phyloP scores from a whole-genome alignment of 805 yeast genomes.

The Alloascoidea hylecoeti region DNA sequence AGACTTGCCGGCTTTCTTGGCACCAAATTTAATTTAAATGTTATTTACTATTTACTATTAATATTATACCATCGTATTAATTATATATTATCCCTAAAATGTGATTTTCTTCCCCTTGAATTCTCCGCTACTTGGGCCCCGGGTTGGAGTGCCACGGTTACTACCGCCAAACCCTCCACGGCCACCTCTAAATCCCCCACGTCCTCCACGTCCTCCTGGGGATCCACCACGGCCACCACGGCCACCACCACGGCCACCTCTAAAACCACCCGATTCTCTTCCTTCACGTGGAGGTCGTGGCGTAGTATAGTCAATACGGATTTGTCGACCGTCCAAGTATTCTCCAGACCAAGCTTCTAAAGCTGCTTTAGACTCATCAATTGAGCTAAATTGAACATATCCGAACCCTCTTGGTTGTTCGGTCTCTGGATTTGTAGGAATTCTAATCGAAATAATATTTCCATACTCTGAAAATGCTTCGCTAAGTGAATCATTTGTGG shows the following conservation, averaged over 20 bases:
- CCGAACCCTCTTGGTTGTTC: constrained; percentile 99
- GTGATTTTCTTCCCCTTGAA: constrained; percentile 53
- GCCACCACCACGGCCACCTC: constrained; percentile 24
- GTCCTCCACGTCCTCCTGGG: constrained; percentile 16
- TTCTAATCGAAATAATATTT: constrained; percentile 74
- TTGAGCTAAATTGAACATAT: constrained; percentile 78
- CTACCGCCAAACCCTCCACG: constrained; percentile 17
- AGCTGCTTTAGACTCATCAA: constrained; percentile 87
- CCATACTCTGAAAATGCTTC: constrained; percentile 68
- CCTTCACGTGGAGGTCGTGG: constrained; percentile 46
- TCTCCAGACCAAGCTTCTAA: constrained; percentile 80
- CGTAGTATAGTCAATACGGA: constrained; percentile 88
- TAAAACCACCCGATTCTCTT: constrained; percentile 13
- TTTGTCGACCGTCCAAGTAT: constrained; percentile 80
- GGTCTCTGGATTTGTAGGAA: constrained; percentile 97
- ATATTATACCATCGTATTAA: not conserved
- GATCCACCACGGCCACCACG: constrained; percentile 21
- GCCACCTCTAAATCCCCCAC: constrained; percentile 12
- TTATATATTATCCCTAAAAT: constrained; percentile 14
- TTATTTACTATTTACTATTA: no score
- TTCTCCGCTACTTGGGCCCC: constrained; percentile 55
- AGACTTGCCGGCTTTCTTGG: no score
- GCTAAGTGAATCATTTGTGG: constrained; percentile 66
- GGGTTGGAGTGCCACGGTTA: constrained; percentile 34
- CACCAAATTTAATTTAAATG: no score